Evolutionary conservation across 306 rosid genomes (phyloP).

Genomic region (Inga oerstediana): DNA sequence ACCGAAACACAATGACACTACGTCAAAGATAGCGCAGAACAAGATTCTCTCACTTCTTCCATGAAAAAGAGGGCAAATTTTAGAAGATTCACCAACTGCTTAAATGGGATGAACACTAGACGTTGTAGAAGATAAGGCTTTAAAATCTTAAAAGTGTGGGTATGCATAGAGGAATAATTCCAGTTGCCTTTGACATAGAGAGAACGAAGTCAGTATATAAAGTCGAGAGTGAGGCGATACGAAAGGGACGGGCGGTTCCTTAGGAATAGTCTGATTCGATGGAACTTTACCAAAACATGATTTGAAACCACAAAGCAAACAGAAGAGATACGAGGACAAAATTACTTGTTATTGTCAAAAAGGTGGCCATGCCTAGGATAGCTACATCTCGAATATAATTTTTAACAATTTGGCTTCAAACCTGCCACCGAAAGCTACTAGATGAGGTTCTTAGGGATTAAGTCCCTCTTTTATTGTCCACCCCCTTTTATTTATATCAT

Average conservation of each 20-base stretch:
- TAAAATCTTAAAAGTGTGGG: not conserved
- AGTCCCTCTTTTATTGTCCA: not conserved
- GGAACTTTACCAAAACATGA: conserved; percentile 32
- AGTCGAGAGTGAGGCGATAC: conserved; percentile 14
- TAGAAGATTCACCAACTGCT: not conserved
- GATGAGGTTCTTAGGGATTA: not conserved
- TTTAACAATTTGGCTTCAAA: not conserved
- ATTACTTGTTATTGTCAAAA: conserved; percentile 13
- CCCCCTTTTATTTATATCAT: not conserved
- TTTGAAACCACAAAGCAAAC: conserved; percentile 3
- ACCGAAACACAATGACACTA: not conserved
- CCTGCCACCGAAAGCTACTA: conserved; percentile 1
- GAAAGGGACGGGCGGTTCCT: conserved; percentile 11
- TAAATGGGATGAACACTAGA: not conserved
- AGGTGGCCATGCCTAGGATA: not conserved
- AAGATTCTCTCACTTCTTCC: not conserved
- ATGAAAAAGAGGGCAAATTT: not conserved
- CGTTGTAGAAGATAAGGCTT: not conserved
- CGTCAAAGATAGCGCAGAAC: not conserved
- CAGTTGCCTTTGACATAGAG: conserved; percentile 14
- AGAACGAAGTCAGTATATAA: conserved; percentile 5
- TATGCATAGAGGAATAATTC: conserved; percentile 22
- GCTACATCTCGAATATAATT: not conserved
- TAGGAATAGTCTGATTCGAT: conserved; percentile 13
- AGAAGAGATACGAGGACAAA: conserved; percentile 19